These are phyloP conservation scores for Pholiota microspora DNA, from an alignment of 768 basidiomycete species.

Conservation along the genomic window DNA sequence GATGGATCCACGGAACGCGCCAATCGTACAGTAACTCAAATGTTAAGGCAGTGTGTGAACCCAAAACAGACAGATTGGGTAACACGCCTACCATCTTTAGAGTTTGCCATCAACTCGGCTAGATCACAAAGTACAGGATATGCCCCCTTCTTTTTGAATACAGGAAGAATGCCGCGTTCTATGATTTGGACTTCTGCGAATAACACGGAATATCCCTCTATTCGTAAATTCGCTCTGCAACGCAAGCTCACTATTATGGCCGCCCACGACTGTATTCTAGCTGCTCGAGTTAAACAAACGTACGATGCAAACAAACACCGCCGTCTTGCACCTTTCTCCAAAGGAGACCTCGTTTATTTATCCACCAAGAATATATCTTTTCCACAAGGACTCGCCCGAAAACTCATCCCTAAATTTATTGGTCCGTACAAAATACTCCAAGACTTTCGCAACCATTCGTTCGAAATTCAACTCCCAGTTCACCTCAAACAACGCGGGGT, in stretches of 20 bases:
- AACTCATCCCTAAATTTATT: constrained; percentile 21
- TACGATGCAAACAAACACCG: background rate
- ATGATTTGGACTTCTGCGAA: constrained; percentile 5
- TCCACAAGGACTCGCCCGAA: constrained; percentile 19
- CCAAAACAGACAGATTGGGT: constrained; percentile 5
- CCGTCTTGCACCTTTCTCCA: constrained; percentile 5
- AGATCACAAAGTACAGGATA: constrained; percentile 2
- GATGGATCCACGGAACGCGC: constrained; percentile 9
- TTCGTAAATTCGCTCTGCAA: constrained; percentile 5
- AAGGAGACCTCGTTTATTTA: constrained; percentile 16
- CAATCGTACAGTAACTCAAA: constrained; percentile 1
- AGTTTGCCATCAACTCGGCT: constrained; percentile 2
- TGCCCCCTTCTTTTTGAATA: constrained; percentile 2
- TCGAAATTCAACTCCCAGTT: background rate
- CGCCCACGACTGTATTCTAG: constrained; percentile 5
- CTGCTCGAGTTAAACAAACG: constrained; percentile 1
- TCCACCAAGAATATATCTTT: constrained; percentile 18
- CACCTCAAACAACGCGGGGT: constrained; percentile 13
- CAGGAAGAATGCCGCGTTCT: constrained; percentile 1
- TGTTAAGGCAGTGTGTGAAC: constrained; percentile 1
- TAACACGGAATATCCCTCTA: background rate
- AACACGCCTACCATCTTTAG: background rate
- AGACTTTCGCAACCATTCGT: constrained; percentile 8
- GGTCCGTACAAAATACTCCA: constrained; percentile 14
- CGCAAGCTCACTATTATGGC: background rate